phyloP scores from a whole-genome alignment of 164 flowering plant species.

The Vitis riparia region DNA sequence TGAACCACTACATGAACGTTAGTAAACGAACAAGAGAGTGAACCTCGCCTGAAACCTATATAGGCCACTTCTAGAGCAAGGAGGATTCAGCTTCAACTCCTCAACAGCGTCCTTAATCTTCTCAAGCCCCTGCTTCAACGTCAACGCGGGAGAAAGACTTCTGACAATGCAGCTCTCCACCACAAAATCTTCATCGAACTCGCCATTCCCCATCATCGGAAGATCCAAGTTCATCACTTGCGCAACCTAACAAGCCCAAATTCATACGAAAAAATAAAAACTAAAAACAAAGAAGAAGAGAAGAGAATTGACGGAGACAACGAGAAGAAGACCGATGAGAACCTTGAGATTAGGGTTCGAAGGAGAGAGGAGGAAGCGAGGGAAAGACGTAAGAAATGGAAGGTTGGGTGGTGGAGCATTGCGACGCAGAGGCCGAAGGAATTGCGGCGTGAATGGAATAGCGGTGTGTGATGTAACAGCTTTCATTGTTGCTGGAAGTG shows the following conservation, averaged over 20 bases:
- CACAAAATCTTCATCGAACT: slow-evolving; percentile 41
- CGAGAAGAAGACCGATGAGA: neutral
- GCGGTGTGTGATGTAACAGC: too few species aligned
- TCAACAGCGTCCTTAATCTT: slow-evolving; percentile 59
- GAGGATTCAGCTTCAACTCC: slow-evolving; percentile 56
- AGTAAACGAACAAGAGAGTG: neutral
- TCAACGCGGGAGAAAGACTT: slow-evolving; percentile 69
- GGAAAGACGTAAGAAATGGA: slow-evolving; percentile 13
- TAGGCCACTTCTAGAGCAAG: slow-evolving; percentile 53
- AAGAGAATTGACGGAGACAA: too few species aligned
- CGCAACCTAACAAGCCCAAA: slow-evolving; percentile 17
- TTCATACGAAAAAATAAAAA: neutral
- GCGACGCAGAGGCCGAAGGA: slow-evolving; percentile 1
- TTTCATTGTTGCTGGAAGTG: too few species aligned
- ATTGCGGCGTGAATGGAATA: neutral
- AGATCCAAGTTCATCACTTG: slow-evolving; percentile 30
- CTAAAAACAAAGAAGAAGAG: neutral
- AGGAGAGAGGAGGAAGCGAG: slow-evolving; percentile 5
- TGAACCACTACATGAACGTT: too few species aligned
- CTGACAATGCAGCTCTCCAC: slow-evolving; percentile 62
- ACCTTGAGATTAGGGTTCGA: slow-evolving; percentile 23
- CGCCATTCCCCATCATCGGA: slow-evolving; percentile 12
- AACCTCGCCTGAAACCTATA: slow-evolving; percentile 67
- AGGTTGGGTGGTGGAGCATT: slow-evolving; percentile 4
- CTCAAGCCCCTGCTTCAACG: slow-evolving; percentile 15